Conservation (phyloP, 169 alveolate genomes). For the Eimeria necatrix region DNA sequence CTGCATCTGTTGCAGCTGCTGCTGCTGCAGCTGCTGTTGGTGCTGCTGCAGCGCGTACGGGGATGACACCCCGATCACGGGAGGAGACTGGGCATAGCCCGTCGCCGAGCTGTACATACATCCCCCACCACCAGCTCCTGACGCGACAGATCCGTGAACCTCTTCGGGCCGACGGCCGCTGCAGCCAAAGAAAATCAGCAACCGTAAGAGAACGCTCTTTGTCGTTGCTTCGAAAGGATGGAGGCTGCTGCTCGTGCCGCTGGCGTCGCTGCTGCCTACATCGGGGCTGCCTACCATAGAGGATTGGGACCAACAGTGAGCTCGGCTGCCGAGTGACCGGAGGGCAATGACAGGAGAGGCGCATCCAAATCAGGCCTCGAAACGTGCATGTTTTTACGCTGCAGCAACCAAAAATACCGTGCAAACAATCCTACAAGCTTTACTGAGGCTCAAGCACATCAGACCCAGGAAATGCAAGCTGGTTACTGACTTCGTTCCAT, state of each 20-base stretch:
- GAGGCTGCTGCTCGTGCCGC: neutral
- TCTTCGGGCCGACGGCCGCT: constrained; percentile 42
- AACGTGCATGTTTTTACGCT: constrained; percentile 79
- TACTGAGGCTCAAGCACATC: neutral
- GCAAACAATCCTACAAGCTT: no score
- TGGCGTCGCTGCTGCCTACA: neutral
- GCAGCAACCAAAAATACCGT: neutral
- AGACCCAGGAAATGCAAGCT: neutral
- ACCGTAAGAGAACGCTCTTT: no score
- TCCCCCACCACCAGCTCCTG: constrained; percentile 40
- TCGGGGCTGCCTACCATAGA: constrained; percentile 12
- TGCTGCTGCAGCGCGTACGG: constrained; percentile 74
- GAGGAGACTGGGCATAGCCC: constrained; percentile 51
- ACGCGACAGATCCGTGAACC: constrained; percentile 53
- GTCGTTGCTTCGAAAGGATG: neutral
- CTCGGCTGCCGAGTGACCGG: constrained; percentile 46
- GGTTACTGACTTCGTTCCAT: no score
- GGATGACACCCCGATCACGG: constrained; percentile 60
- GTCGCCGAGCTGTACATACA: constrained; percentile 71
- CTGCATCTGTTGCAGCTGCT: constrained; percentile 59
- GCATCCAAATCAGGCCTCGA: constrained; percentile 75
- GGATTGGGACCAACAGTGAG: constrained; percentile 26
- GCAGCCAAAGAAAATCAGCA: neutral
- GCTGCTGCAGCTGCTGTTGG: constrained; percentile 59
- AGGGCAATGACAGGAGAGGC: constrained; percentile 50